Conservation (phyloP, 1,139 yeast species). For the Kluyveromyces marxianus region DNA sequence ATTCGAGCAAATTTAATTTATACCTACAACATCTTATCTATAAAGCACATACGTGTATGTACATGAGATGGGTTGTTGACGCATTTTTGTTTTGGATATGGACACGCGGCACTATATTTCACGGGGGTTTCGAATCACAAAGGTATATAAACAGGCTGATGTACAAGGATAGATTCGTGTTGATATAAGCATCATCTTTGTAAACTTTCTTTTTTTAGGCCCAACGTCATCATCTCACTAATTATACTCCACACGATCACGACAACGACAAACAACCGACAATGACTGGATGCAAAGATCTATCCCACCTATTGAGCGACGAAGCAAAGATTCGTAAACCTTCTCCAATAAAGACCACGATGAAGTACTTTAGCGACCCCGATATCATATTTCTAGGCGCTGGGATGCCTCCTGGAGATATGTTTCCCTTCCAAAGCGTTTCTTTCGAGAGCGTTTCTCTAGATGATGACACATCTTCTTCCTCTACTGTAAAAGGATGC, state of each 20-base stretch:
- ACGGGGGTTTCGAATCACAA: no score
- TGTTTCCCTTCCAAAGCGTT: constrained; percentile 69
- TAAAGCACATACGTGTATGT: no score
- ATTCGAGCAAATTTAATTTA: no score
- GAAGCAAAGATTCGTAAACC: constrained; percentile 61
- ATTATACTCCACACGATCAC: no score
- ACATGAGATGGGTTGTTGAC: no score
- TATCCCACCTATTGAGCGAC: constrained; percentile 55
- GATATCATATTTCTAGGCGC: constrained; percentile 76
- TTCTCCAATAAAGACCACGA: constrained; percentile 67
- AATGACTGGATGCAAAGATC: constrained; percentile 38
- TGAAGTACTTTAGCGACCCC: constrained; percentile 58
- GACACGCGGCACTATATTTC: no score
- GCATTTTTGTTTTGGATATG: no score
- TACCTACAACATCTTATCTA: no score
- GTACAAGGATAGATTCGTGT: no score
- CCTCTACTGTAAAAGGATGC: constrained; percentile 51
- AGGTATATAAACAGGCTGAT: no score
- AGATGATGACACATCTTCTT: constrained; percentile 33
- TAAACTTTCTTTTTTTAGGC: not conserved
- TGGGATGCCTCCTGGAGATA: constrained; percentile 71
- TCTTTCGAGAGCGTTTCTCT: constrained; percentile 34
- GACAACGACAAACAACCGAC: not conserved
- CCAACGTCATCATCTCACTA: not conserved
- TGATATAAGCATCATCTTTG: no score